These are phyloP conservation scores for Plantago ovata DNA, from an alignment of 257 asterid genomes.

Conservation along the genomic window DNA sequence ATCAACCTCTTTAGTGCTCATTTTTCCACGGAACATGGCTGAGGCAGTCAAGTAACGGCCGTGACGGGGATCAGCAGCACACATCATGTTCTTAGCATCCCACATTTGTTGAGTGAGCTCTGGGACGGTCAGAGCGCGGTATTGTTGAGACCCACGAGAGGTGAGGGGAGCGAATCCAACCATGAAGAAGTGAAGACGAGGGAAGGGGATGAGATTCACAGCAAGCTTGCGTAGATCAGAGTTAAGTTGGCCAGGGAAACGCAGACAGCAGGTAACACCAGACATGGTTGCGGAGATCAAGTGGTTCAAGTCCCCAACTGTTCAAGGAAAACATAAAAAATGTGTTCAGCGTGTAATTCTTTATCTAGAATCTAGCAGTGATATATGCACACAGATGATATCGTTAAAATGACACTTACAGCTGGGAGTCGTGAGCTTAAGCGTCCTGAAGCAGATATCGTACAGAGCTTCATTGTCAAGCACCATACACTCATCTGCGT, in stretches of 20 bases:
- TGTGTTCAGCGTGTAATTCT: too few relatives aligned
- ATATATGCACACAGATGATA: too few relatives aligned
- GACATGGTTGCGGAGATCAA: slow-evolving; percentile 34
- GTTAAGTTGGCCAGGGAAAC: slow-evolving; percentile 36
- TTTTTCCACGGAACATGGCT: slow-evolving; percentile 13
- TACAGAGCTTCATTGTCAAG: slow-evolving; percentile 15
- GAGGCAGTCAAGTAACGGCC: slow-evolving; percentile 17
- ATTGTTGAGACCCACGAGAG: slow-evolving; percentile 14
- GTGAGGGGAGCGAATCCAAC: slow-evolving; percentile 15
- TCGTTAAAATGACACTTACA: slow-evolving; percentile 2
- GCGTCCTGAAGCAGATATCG: slow-evolving; percentile 16
- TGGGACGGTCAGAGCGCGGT: slow-evolving; percentile 9
- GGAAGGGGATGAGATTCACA: slow-evolving; percentile 18
- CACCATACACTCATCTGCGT: slow-evolving; percentile 35
- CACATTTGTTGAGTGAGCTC: slow-evolving; percentile 19
- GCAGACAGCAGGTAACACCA: slow-evolving; percentile 31
- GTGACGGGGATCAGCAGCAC: slow-evolving; percentile 17
- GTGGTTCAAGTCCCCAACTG: slow-evolving; percentile 35
- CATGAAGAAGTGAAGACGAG: slow-evolving; percentile 17
- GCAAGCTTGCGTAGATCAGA: slow-evolving; percentile 22
- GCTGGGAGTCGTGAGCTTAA: slow-evolving; percentile 17
- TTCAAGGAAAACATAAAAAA: background rate
- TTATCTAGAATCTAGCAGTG: too few relatives aligned
- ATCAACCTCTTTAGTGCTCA: slow-evolving; percentile 16
- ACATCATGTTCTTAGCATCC: slow-evolving; percentile 20